Evolutionary conservation across 306 rosid species (phyloP), one percentile per base, ranked within the genome.

Genomic region (Begonia masoniana): DNA sequence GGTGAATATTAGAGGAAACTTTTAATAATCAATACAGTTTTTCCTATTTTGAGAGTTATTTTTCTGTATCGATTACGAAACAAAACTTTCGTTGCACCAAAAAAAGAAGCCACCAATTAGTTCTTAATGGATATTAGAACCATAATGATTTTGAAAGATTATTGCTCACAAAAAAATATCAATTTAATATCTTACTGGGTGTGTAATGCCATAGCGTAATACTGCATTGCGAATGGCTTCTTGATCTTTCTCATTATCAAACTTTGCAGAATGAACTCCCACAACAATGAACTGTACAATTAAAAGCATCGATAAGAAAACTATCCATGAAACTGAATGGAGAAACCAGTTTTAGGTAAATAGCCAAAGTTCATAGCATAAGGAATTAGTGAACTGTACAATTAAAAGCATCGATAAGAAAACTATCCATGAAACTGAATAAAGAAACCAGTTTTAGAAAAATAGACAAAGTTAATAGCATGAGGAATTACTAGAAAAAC

Each of bases 181-280:
- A 31, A 31, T 31, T 5, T 31, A 31, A 31, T 31, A 47, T 58
- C 85, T 75, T 80, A 89, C 97, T 10, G 97, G 97, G 70, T 89
- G 97, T 75, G 82, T 78, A 59, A 89, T 80, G 68, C 67, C 76
- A 72, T 85, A 89, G 68, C 97, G 97, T 58, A 89, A 71, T 63
- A 89, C 97, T 13, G 97, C 95, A 65, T 81, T 85, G 76, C 88
- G 94, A 68, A 89, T 85, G 62, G 97, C 97, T 74, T 85, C 94
- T 62, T 85, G 83, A 73, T 89, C 97, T 69, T 82, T 89, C 78
- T 89, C 97, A 52, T 85, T 89, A 69, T 89, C 95, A 66, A 89
- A 89, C 68, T 89, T 89, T 31, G 97, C 97, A 52, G 97, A 89
- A 71, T 89, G 97, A 52, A 89, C 97, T 54, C 97, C 97, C 59